A percentile compares a stretch with the other conserved stretches of the same genome.
Evolutionary conservation across 2,329 filamentous ascomycete species (phyloP).

Genomic region (Phialemonium atrogriseum): DNA sequence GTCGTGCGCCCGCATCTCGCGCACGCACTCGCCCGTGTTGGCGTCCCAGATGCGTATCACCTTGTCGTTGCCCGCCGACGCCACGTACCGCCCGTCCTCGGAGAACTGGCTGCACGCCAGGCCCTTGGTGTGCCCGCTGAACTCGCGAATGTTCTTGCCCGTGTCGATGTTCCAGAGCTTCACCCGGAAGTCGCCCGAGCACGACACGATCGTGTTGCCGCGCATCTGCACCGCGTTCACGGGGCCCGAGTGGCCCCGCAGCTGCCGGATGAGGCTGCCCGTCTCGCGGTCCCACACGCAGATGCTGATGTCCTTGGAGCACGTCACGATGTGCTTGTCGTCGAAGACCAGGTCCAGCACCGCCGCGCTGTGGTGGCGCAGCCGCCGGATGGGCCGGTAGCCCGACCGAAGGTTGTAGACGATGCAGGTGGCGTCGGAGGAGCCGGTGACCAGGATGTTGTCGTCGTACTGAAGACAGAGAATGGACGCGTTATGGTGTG

Average conservation of each 20-base stretch:
- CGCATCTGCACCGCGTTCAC: conserved; percentile 96
- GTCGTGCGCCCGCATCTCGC: conserved; percentile 73
- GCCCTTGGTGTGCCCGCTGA: conserved; percentile 82
- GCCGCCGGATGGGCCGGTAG: conserved; percentile 71
- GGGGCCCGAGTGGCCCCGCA: conserved; percentile 80
- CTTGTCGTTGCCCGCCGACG: conserved; percentile 91
- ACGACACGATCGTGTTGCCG: conserved; percentile 86
- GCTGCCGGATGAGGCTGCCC: conserved; percentile 64
- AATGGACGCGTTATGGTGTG: conserved; percentile 84
- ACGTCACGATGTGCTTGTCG: conserved; percentile 86
- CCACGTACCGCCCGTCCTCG: conserved; percentile 86
- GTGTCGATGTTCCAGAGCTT: conserved; percentile 94
- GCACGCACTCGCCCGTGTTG: conserved; percentile 75
- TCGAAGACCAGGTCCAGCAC: conserved; percentile 94
- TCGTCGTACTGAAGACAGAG: conserved; percentile 93
- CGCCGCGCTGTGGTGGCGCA: conserved; percentile 73
- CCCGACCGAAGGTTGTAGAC: conserved; percentile 76
- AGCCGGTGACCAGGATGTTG: conserved; percentile 87
- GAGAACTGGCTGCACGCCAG: conserved; percentile 94
- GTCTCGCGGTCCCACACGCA: conserved; percentile 89
- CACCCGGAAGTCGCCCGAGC: conserved; percentile 85
- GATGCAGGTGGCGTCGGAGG: conserved; percentile 85
- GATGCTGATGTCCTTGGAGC: conserved; percentile 91
- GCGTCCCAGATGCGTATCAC: conserved; percentile 95
- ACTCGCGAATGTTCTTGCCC: conserved; percentile 82